Evolutionary conservation across 139 green algal genomes (phyloP), one percentile per base, ranked within the genome.

Genomic region (Haematococcus lacustris): DNA sequence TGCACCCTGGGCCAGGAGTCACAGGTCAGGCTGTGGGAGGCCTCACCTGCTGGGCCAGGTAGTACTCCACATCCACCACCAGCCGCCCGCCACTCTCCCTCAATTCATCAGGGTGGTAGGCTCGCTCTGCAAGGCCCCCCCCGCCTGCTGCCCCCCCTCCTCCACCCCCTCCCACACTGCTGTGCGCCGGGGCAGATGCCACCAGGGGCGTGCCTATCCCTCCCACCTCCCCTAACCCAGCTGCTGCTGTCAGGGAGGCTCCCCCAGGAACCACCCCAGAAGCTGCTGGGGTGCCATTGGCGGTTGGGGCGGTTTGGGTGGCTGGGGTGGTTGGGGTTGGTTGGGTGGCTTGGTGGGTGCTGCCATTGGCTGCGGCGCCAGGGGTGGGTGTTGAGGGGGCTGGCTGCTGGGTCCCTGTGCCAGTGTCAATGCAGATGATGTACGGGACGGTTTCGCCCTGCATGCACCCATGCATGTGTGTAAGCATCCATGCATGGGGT

Each of bases 361-460:
- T 68, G 62, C 5, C 30, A 68, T 68, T 68, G 34, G 5, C 4
- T 5, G 33, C 9, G 21, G 32, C 17, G 30, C 59, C 13, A 34
- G 63, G 63, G 63, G 63, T 41, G 7, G 63, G 34, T 21, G 47
- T 21, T 21, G 47, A 21, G 21, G 21, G n/a, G n/a, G n/a, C n/a
- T n/a, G n/a, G n/a, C n/a, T n/a, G n/a, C n/a, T 41, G 7, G 3
- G 33, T 68, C 26, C 64, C 71, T 41, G 32, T 76, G 51, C 6
- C 13, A 35, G 28, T 5, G 35, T 91, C 77, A 7, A 90, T 70
- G 82, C 91, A 97, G 70, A 99, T 97, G 66, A 99, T 82, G 83
- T 98, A 99, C 23, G 95, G 93, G 71, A 99, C 91, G 2, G 93
- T 97, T 71, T 98, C 93, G 6, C 93, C 93, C 76, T 87, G 80